A percentile compares a stretch with the other conserved stretches of the same genome.
These are phyloP conservation scores for Venturia aucupariae DNA, from an alignment of 2,329 filamentous ascomycete genomes.

Conservation along the genomic window DNA sequence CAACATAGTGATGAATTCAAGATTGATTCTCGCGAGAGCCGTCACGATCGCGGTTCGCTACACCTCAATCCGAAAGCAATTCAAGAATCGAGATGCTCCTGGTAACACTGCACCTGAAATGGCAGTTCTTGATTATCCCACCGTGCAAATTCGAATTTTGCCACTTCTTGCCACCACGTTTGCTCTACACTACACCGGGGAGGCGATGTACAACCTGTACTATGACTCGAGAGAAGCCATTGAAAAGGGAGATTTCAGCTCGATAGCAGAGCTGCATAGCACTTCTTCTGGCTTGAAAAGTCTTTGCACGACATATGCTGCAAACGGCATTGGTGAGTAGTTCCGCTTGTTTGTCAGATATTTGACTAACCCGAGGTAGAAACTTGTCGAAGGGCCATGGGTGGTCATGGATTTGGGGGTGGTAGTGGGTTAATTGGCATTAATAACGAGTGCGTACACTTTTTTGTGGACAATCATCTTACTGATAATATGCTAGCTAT, in stretches of 20 bases:
- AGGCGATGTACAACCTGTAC: constrained; percentile 44
- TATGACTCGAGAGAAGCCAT: constrained; percentile 36
- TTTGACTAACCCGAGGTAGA: constrained; percentile 22
- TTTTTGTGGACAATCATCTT: not conserved
- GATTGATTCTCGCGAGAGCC: constrained; percentile 43
- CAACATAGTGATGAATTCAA: constrained; percentile 40
- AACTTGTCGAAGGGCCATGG: constrained; percentile 44
- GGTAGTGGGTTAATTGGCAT: constrained; percentile 44
- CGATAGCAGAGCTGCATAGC: constrained; percentile 43
- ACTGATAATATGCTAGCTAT: constrained; percentile 22
- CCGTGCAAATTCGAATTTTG: constrained; percentile 44
- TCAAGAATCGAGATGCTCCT: constrained; percentile 39
- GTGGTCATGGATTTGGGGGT: constrained; percentile 45
- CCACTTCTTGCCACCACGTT: constrained; percentile 46
- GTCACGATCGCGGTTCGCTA: constrained; percentile 46
- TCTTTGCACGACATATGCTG: constrained; percentile 43
- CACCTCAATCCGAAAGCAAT: constrained; percentile 40
- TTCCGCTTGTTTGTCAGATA: not conserved
- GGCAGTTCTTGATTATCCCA: constrained; percentile 44
- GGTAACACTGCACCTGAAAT: constrained; percentile 30
- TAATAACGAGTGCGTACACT: constrained; percentile 32
- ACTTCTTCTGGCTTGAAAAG: constrained; percentile 47
- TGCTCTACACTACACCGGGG: constrained; percentile 38
- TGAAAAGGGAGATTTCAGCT: constrained; percentile 41
- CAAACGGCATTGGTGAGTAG: constrained; percentile 38